phyloP scores from a whole-genome alignment of 164 flowering plant genomes.

The Magnolia changhungtana region DNA sequence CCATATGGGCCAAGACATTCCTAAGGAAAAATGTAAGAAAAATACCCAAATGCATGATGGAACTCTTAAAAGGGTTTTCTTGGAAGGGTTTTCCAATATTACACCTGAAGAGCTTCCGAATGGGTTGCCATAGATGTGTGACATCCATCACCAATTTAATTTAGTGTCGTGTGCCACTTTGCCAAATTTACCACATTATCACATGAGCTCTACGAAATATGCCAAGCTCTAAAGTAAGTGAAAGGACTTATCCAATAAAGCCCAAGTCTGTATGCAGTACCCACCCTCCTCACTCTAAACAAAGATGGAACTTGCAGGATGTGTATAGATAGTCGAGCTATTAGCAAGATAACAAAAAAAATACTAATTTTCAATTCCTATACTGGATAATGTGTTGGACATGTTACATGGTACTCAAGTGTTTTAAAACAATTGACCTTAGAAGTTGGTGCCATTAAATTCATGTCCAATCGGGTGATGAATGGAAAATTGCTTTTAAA shows the following conservation, averaged over 20 bases:
- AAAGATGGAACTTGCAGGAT: slow-evolving; percentile 3
- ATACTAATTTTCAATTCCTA: neutral
- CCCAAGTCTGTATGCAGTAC: neutral
- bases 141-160: neutral
- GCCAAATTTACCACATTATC: neutral
- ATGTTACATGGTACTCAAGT: neutral
- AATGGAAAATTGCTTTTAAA: neutral
- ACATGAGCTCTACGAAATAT: neutral
- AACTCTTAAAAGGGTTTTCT: too few relatives aligned
- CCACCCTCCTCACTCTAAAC: slow-evolving; percentile 1
- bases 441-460: neutral
- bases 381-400: neutral
- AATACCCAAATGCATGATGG: neutral
- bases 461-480: neutral
- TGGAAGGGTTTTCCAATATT: neutral
- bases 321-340: neutral
- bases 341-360: neutral
- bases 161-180: neutral
- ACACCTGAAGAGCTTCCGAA: neutral
- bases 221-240: neutral
- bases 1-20: neutral
- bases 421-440: neutral
- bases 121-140: neutral
- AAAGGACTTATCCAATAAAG: neutral
- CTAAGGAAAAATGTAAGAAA: neutral